A percentile compares a stretch with the other conserved stretches of the same genome.
Evolutionary conservation across 495 filamentous ascomycete species (phyloP).

Genomic region (Penicillium longicatenatum): DNA sequence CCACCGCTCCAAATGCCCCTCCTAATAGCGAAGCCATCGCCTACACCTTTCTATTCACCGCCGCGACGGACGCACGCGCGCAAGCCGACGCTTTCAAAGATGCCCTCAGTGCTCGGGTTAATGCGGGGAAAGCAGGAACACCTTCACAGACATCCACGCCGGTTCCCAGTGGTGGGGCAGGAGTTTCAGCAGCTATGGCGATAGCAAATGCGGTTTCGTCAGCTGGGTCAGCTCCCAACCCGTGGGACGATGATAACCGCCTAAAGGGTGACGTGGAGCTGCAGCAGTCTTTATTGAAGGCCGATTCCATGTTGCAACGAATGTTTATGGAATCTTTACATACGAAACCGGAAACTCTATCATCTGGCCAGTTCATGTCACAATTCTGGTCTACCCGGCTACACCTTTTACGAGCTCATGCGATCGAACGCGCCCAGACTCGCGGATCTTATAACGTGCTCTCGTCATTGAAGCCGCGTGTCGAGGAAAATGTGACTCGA

Average conservation of each 20-base stretch:
- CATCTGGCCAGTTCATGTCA: slow-evolving; percentile 71
- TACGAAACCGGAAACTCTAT: slow-evolving; percentile 79
- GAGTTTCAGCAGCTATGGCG: slow-evolving; percentile 58
- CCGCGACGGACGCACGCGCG: slow-evolving; percentile 67
- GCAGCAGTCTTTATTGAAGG: slow-evolving; percentile 81
- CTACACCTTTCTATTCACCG: slow-evolving; percentile 87
- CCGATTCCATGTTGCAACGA: slow-evolving; percentile 67
- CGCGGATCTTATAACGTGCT: slow-evolving; percentile 90
- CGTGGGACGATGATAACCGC: slow-evolving; percentile 74
- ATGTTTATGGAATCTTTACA: slow-evolving; percentile 80
- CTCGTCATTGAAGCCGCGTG: slow-evolving; percentile 80
- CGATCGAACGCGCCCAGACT: slow-evolving; percentile 82
- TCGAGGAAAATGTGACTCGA: slow-evolving; percentile 73
- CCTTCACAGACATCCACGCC: slow-evolving; percentile 36
- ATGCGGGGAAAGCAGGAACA: slow-evolving; percentile 61
- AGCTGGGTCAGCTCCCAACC: slow-evolving; percentile 44
- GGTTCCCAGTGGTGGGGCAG: slow-evolving; percentile 36
- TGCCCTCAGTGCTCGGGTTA: slow-evolving; percentile 73
- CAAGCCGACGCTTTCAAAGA: slow-evolving; percentile 87
- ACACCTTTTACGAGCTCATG: slow-evolving; percentile 83
- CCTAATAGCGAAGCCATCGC: slow-evolving; percentile 58
- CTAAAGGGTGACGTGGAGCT: slow-evolving; percentile 74
- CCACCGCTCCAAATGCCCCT: slow-evolving; percentile 54
- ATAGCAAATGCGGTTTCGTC: slow-evolving; percentile 58
- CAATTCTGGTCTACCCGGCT: slow-evolving; percentile 93